Base-by-base conservation (phyloP, 345 rosid species). In the Lumnitzera racemosa region DNA sequence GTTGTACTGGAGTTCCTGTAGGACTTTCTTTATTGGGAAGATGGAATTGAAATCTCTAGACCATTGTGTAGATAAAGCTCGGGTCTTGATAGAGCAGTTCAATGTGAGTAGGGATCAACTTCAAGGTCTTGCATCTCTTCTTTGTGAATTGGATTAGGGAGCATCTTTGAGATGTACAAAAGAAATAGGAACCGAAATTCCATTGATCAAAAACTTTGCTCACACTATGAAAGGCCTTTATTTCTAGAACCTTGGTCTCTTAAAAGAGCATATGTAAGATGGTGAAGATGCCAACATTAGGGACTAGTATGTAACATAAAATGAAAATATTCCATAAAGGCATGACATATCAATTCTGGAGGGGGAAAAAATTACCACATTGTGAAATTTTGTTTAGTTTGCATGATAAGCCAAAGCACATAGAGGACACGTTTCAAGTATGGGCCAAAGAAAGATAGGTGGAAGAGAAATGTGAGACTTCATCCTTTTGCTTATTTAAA, bases 71-170 rank as follows among this genome's bases (percentile, higher is more conserved):
- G 85, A 69, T 51, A 72, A 66, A 67, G 80, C 70, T 64, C 72
- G 63, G 63, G 75, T 80, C 68, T 72, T 78, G 56, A 65, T 74
- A 51, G 76, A 68, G 70, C 76, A 80, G 68, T 77, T 73, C 75
- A 86, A 88, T 70, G 77, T 84, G 58, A 85, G 89, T 77, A 71
- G 64, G 73, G 78, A 74, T 71, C 88, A 80, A 68, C 78, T 85
- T 74, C 78, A 72, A 71, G 78, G 70, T 70, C 71, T 85, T 62
- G 83, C 79, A 72, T 76, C 89, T 62, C 61, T 82, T 43, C 81
- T 84, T 75, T 72, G 77, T 55, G 85, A 78, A 63, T 81, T 85
- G 56, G 83, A 85, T 70, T 82, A 80, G 87, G 61, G 75, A 62
- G 43, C 69, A 52, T 74, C 78, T n/a, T 61, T 71, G 36, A 61